Percentiles rank a stretch among this genome's conserved stretches.
Evolutionary conservation across 768 basidiomycete genomes (phyloP).

Genomic region (Pholiota microspora): DNA sequence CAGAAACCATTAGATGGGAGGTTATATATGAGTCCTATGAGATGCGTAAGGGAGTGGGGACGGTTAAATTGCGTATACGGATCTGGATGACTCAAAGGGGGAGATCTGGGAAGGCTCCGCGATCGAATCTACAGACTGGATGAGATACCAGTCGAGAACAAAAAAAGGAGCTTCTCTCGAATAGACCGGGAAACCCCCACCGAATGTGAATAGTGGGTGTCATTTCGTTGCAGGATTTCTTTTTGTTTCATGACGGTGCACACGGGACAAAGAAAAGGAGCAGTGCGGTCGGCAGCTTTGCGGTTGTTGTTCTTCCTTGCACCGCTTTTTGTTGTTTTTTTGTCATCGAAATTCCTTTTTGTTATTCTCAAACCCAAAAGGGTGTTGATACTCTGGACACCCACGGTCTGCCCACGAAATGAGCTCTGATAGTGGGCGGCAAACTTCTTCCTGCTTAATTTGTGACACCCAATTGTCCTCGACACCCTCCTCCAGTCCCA

Average conservation of each 20-base stretch:
- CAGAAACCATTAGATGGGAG: slow-evolving; percentile 10
- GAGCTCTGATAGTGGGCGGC: slow-evolving; percentile 8
- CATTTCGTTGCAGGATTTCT: slow-evolving; percentile 14
- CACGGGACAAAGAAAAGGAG: slow-evolving; percentile 17
- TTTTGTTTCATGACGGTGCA: slow-evolving; percentile 22
- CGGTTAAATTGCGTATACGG: slow-evolving; percentile 19
- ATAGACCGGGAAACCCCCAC: slow-evolving; percentile 8
- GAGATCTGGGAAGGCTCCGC: slow-evolving; percentile 16
- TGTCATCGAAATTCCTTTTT: slow-evolving; percentile 23
- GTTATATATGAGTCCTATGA: slow-evolving; percentile 24
- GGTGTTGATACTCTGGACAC: slow-evolving; percentile 20
- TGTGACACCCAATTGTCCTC: slow-evolving; percentile 16
- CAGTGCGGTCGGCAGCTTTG: slow-evolving; percentile 19
- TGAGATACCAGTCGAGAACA: slow-evolving; percentile 15
- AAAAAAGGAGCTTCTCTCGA: slow-evolving; percentile 19
- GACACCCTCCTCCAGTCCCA: slow-evolving; percentile 9
- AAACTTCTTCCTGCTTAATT: slow-evolving; percentile 15
- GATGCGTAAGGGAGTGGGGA: slow-evolving; percentile 14
- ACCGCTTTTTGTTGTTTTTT: slow-evolving; percentile 24
- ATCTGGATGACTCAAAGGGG: slow-evolving; percentile 12
- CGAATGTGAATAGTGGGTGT: slow-evolving; percentile 13
- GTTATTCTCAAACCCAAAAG: slow-evolving; percentile 19
- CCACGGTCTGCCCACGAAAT: slow-evolving; percentile 23
- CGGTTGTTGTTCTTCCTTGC: slow-evolving; percentile 20
- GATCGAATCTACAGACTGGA: slow-evolving; percentile 7